A percentile compares a stretch with the other conserved stretches of the same genome.
These are phyloP conservation scores for Cystobasidium onofrii DNA, from an alignment of 768 basidiomycete genomes.

Conservation along the genomic window DNA sequence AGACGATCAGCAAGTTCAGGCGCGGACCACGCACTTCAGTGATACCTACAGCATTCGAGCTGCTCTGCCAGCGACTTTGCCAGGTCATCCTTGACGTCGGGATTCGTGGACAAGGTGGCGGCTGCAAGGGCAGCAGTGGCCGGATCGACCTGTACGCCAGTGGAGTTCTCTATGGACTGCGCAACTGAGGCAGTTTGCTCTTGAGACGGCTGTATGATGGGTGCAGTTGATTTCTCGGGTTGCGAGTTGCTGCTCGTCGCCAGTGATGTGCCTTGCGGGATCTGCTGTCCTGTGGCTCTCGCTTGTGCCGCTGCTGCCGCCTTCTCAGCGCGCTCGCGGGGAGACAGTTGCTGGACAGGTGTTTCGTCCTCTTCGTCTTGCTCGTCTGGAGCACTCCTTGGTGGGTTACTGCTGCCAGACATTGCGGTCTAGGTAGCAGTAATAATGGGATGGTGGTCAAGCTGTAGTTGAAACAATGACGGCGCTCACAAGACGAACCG, in stretches of 20 bases:
- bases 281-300: background rate
- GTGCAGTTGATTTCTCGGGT: background rate
- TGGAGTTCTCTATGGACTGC: background rate
- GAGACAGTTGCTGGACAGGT: background rate
- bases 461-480: no score
- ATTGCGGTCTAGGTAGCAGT: background rate
- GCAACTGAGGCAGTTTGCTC: background rate
- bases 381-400: background rate
- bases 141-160: background rate
- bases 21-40: background rate
- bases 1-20: background rate
- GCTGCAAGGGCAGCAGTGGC: conserved; percentile 6
- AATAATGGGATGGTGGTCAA: background rate
- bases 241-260: background rate
- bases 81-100: conserved; percentile 11
- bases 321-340: conserved; percentile 9
- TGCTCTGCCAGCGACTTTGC: conserved; percentile 23
- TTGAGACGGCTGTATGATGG: background rate
- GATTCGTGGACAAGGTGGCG: conserved; percentile 6
- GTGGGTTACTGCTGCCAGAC: background rate
- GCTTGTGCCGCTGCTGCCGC: conserved; percentile 23
- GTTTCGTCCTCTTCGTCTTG: background rate
- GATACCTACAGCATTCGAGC: conserved; percentile 26
- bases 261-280: background rate
- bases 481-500: no score